phyloP scores from a whole-genome alignment of 108 stramenopile genomes.

The Cylindrotheca fusiformis region DNA sequence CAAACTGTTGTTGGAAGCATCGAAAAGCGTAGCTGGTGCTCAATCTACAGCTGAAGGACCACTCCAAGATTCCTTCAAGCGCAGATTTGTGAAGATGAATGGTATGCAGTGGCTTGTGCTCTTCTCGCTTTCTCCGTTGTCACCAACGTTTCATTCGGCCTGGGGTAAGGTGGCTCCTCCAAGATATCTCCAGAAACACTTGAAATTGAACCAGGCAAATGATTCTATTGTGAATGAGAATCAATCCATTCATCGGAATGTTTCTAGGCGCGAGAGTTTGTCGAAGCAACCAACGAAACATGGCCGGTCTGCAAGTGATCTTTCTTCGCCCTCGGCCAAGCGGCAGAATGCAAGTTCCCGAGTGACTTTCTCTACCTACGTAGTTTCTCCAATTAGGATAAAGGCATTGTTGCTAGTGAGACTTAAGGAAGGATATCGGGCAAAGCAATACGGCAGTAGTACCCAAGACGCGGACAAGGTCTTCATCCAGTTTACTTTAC shows the following conservation, averaged over 20 bases:
- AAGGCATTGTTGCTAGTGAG: slow-evolving; percentile 67
- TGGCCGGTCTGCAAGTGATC: no score
- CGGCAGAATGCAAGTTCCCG: slow-evolving; percentile 9
- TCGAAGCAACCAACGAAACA: slow-evolving; percentile 2
- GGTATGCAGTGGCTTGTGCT: slow-evolving; percentile 73
- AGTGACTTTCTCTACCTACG: slow-evolving; percentile 60
- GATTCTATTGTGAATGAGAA: background rate
- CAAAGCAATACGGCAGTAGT: slow-evolving; percentile 62
- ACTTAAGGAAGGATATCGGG: slow-evolving; percentile 74
- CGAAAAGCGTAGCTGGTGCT: slow-evolving; percentile 41
- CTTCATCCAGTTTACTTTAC: slow-evolving; percentile 62
- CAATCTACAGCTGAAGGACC: slow-evolving; percentile 16
- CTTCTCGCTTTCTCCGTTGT: slow-evolving; percentile 65
- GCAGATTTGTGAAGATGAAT: slow-evolving; percentile 63
- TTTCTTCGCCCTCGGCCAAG: background rate
- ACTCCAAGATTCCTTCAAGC: slow-evolving; percentile 33
- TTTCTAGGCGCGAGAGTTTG: slow-evolving; percentile 11
- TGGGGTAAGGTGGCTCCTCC: slow-evolving; percentile 40
- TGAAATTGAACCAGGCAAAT: slow-evolving; percentile 1
- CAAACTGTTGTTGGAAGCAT: slow-evolving; percentile 40
- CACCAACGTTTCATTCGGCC: slow-evolving; percentile 33
- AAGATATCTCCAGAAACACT: slow-evolving; percentile 26
- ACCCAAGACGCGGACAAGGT: slow-evolving; percentile 72
- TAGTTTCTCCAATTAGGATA: slow-evolving; percentile 64
- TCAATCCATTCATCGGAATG: background rate